Evolutionary conservation across 176 grass and related monocot species (phyloP).

Genomic region (Paspalum notatum): DNA sequence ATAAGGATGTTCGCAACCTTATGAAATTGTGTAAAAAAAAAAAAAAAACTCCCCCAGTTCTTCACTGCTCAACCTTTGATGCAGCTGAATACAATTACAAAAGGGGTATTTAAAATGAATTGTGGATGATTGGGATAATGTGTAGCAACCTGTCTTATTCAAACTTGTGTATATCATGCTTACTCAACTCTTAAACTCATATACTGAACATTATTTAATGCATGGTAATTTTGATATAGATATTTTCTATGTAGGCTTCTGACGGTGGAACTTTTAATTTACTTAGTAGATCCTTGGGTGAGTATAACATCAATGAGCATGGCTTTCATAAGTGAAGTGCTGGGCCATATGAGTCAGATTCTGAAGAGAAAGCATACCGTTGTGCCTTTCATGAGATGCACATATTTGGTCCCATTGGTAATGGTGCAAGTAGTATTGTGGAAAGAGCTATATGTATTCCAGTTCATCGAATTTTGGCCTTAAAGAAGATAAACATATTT

Average conservation of each 20-base stretch:
- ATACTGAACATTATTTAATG: not conserved
- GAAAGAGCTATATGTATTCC: constrained; percentile 85
- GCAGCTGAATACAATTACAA: not conserved
- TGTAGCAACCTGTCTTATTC: not conserved
- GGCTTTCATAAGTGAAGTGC: constrained; percentile 63
- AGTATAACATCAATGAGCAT: constrained; percentile 96
- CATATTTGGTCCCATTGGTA: constrained; percentile 90
- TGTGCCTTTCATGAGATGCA: constrained; percentile 95
- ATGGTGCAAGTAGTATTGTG: constrained; percentile 88
- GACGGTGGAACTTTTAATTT: constrained; percentile 89
- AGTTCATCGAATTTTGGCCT: constrained; percentile 79
- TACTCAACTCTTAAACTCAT: constrained; percentile 3
- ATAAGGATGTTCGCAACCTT: not conserved
- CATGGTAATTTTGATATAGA: constrained; percentile 24
- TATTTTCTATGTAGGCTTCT: constrained; percentile 62
- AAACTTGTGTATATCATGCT: not conserved
- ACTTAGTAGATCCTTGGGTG: constrained; percentile 80
- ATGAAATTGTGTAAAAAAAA: not conserved
- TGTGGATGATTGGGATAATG: constrained; percentile 10
- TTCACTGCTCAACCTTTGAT: not conserved
- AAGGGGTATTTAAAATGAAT: not conserved
- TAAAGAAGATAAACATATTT: constrained; percentile 97
- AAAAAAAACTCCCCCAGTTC: not conserved
- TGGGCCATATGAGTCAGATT: constrained; percentile 51
- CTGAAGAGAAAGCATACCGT: constrained; percentile 75